phyloP scores from a whole-genome alignment of 352 stramenopile species.

The Phytophthora parvispora region DNA sequence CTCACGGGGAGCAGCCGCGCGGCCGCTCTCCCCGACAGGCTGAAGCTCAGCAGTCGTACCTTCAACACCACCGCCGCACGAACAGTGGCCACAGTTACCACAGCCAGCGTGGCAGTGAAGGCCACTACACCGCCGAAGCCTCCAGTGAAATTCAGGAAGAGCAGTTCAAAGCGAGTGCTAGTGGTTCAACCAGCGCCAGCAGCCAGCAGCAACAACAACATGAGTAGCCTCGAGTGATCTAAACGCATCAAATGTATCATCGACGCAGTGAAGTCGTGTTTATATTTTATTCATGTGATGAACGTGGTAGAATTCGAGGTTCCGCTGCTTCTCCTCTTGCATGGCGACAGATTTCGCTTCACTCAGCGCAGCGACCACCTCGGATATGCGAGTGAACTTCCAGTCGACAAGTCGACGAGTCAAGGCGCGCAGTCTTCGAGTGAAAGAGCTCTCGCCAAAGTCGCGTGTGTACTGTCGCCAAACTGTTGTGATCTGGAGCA shows the following conservation, averaged over 20 bases:
- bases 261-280: conserved; percentile 11
- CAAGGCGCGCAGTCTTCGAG: conserved; percentile 34
- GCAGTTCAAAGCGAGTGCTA: not conserved
- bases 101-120: conserved; percentile 22
- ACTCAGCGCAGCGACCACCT: conserved; percentile 37
- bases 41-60: conserved; percentile 19
- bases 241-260: conserved; percentile 16
- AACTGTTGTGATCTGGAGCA: conserved; percentile 53
- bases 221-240: conserved; percentile 11
- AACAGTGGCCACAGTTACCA: conserved; percentile 36
- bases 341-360: conserved; percentile 31
- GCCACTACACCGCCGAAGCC: conserved; percentile 20
- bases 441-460: conserved; percentile 58
- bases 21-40: conserved; percentile 27
- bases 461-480: conserved; percentile 43
- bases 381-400: conserved; percentile 44
- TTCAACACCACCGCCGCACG: conserved; percentile 23
- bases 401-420: conserved; percentile 43
- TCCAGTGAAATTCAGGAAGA: conserved; percentile 21
- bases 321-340: conserved; percentile 66
- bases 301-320: conserved; percentile 80
- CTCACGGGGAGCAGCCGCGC: conserved; percentile 23
- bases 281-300: conserved; percentile 26
- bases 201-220: conserved; percentile 22
- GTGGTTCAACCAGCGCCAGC: not conserved